phyloP scores from a whole-genome alignment of 2,329 filamentous ascomycete genomes.

The Exophiala dermatitidis region DNA sequence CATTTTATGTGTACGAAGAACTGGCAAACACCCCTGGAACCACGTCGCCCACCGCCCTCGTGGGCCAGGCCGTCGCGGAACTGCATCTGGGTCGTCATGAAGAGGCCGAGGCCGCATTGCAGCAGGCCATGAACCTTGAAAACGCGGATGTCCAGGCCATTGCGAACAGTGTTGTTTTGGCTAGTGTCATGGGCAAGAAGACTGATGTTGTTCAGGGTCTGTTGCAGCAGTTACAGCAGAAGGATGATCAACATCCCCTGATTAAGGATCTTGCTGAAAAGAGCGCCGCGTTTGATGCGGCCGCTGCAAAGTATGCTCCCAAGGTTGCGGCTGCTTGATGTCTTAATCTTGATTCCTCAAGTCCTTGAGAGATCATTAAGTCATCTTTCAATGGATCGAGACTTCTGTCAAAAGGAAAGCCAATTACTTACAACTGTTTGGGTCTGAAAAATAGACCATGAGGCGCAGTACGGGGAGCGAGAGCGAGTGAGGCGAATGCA shows the following conservation, averaged over 20 bases:
- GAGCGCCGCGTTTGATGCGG: slow-evolving; percentile 77
- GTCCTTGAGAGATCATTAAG: too few species aligned
- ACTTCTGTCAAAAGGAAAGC: too few species aligned
- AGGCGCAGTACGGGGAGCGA: too few species aligned
- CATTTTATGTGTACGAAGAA: slow-evolving; percentile 97
- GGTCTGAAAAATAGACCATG: too few species aligned
- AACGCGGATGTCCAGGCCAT: slow-evolving; percentile 61
- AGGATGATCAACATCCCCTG: slow-evolving; percentile 61
- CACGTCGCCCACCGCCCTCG: slow-evolving; percentile 65
- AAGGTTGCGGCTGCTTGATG: slow-evolving; percentile 54
- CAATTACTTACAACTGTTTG: too few species aligned
- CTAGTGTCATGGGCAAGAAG: slow-evolving; percentile 68
- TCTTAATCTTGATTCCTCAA: too few species aligned
- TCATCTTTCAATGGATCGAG: too few species aligned
- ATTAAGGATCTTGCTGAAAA: slow-evolving; percentile 73
- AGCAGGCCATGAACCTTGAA: slow-evolving; percentile 68
- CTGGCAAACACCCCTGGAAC: slow-evolving; percentile 80
- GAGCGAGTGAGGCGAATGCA: too few species aligned
- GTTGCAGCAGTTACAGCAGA: slow-evolving; percentile 41
- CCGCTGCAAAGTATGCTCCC: slow-evolving; percentile 75
- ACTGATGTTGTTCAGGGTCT: slow-evolving; percentile 24
- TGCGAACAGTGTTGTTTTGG: slow-evolving; percentile 75
- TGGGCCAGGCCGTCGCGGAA: slow-evolving; percentile 85
- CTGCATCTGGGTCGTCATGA: slow-evolving; percentile 81
- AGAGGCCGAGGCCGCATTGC: slow-evolving; percentile 79